Conservation (phyloP, 176 grass and related monocot species). For the Juncus inflexus region DNA sequence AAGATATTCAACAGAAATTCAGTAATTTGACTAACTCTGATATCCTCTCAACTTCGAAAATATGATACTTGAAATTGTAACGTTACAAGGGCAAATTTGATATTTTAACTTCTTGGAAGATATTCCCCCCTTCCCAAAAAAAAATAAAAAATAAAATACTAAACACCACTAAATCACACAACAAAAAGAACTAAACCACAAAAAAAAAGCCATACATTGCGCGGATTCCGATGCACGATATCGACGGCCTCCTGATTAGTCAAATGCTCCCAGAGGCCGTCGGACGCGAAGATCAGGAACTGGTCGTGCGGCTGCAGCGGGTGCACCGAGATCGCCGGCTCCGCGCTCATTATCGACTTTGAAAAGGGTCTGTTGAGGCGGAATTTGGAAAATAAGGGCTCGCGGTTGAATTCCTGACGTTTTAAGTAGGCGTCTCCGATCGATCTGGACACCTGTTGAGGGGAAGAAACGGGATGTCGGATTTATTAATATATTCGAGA, state of each 20-base stretch:
- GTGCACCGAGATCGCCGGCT: slow-evolving; percentile 46
- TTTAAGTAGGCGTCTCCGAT: slow-evolving; percentile 54
- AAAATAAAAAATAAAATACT: no score
- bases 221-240: slow-evolving; percentile 45
- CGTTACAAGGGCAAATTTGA: no score
- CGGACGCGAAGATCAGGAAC: slow-evolving; percentile 55
- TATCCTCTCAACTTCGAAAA: no score
- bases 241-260: slow-evolving; percentile 42
- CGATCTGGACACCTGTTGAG: slow-evolving; percentile 47
- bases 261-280: slow-evolving; percentile 56
- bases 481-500: no score
- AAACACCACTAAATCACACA: no score
- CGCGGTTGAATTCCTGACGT: slow-evolving; percentile 35
- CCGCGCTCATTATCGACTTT: slow-evolving; percentile 37
- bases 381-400: slow-evolving; percentile 37
- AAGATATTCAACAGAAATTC: no score
- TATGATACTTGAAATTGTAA: no score
- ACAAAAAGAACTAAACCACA: no score
- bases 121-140: no score
- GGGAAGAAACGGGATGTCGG: no score
- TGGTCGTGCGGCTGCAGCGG: slow-evolving; percentile 40
- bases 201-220: slow-evolving; percentile 33
- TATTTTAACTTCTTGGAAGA: no score
- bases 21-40: no score
- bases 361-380: slow-evolving; percentile 24